Percentiles rank a stretch among this genome's conserved stretches.
These are phyloP conservation scores for Digitaria exilis DNA, from an alignment of 202 grass and related monocot genomes.

Conservation along the genomic window DNA sequence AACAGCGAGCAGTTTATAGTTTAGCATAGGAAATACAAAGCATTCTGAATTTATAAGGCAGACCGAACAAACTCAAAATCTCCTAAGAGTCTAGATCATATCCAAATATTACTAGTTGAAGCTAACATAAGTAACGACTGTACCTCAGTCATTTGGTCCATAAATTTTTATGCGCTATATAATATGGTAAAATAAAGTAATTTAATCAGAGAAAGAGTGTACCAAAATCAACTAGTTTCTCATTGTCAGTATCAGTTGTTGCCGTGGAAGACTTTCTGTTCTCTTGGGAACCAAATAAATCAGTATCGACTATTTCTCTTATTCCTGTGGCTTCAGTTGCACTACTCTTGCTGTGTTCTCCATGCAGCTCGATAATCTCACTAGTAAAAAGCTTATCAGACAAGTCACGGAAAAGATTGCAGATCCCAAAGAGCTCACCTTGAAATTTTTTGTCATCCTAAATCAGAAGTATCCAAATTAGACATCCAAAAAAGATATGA, in stretches of 20 bases:
- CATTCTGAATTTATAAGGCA: conserved; percentile 18
- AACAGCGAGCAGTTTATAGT: background rate
- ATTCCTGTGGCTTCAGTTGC: conserved; percentile 45
- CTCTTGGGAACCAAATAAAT: conserved; percentile 43
- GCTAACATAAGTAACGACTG: conserved; percentile 16
- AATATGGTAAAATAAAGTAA: conserved; percentile 27
- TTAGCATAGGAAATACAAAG: background rate
- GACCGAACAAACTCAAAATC: background rate
- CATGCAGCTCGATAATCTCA: conserved; percentile 97
- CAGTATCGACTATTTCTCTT: conserved; percentile 55
- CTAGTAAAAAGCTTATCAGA: conserved; percentile 98
- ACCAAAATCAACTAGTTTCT: conserved; percentile 57
- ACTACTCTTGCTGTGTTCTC: conserved; percentile 59
- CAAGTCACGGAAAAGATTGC: conserved; percentile 87
- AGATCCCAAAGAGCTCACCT: conserved; percentile 97
- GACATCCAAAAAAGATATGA: background rate
- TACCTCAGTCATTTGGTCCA: conserved; percentile 11
- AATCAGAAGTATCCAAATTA: conserved; percentile 28
- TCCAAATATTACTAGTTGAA: conserved; percentile 19
- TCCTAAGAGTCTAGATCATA: conserved; percentile 18
- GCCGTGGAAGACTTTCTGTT: conserved; percentile 28
- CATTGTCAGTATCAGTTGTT: conserved; percentile 38
- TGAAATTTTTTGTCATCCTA: conserved; percentile 97
- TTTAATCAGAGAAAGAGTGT: conserved; percentile 21
- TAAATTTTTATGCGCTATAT: conserved; percentile 36